Conservation (phyloP, 306 rosid species). For the Gynostemma pentaphyllum region DNA sequence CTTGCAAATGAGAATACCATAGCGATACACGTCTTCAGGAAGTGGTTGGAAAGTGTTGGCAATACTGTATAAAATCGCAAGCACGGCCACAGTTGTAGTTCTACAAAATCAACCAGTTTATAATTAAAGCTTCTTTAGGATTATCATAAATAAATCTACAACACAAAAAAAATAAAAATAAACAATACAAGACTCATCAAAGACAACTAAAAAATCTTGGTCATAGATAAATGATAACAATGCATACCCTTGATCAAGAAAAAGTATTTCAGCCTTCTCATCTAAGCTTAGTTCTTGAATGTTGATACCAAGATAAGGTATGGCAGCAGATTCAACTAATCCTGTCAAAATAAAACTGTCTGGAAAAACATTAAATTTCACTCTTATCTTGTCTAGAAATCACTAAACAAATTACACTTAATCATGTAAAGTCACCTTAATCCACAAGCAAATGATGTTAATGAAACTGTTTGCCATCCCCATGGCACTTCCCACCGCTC, state of each 20-base stretch:
- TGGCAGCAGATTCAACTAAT: conserved; percentile 66
- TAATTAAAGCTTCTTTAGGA: background rate
- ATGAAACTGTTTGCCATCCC: conserved; percentile 88
- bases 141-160: background rate
- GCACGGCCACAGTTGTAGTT: conserved; percentile 69
- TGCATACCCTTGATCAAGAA: conserved; percentile 69
- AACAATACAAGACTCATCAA: background rate
- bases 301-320: conserved; percentile 72
- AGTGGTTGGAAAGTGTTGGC: conserved; percentile 63
- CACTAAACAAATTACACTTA: conserved; percentile 3
- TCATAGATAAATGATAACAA: too few relatives aligned
- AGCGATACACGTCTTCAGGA: conserved; percentile 66
- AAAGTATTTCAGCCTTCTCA: conserved; percentile 76
- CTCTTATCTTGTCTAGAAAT: conserved; percentile 12
- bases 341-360: conserved; percentile 99
- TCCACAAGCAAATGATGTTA: conserved; percentile 85
- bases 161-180: background rate
- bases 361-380: conserved; percentile 51
- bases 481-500: conserved; percentile 95
- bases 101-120: conserved; percentile 32
- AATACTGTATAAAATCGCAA: conserved; percentile 52
- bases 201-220: background rate
- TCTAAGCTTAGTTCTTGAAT: conserved; percentile 61
- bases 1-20: conserved; percentile 37
- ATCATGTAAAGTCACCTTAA: conserved; percentile 42